Percentiles rank a stretch among this genome's conserved stretches.
phyloP scores from a whole-genome alignment of 2,329 filamentous ascomycete species.

The Botrytis paeoniae region DNA sequence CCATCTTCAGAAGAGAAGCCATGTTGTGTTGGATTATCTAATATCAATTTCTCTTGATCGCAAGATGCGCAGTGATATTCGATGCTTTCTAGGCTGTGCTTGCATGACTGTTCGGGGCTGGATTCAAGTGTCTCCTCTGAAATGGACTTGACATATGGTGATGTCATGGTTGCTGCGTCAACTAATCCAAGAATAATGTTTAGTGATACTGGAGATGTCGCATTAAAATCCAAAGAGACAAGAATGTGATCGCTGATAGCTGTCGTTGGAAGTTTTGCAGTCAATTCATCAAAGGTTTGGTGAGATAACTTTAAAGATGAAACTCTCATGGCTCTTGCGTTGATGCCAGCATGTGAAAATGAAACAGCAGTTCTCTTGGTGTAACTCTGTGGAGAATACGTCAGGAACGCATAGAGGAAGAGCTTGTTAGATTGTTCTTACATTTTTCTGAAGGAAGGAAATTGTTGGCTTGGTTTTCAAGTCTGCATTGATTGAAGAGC shows the following conservation, averaged over 20 bases:
- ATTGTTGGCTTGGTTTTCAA: background rate
- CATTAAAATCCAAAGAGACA: background rate
- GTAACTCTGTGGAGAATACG: background rate
- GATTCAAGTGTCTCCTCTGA: background rate
- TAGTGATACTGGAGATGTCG: background rate
- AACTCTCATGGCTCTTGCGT: background rate
- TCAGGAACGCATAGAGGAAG: background rate
- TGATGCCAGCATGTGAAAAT: background rate
- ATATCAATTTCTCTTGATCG: background rate
- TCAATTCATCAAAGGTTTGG: background rate
- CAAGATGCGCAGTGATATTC: background rate
- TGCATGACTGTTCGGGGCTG: too few species aligned
- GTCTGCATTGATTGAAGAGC: background rate
- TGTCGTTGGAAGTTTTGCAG: too few species aligned
- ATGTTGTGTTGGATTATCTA: background rate
- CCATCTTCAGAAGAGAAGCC: background rate
- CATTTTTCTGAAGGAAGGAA: background rate
- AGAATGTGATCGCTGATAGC: background rate
- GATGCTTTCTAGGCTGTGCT: background rate
- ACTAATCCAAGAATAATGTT: background rate
- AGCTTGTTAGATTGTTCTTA: background rate
- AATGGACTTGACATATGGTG: background rate
- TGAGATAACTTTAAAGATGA: background rate
- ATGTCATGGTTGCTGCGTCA: background rate
- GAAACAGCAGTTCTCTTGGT: background rate